Evolutionary conservation across 768 basidiomycete genomes (phyloP).

Genomic region (Amanita molliuscula): DNA sequence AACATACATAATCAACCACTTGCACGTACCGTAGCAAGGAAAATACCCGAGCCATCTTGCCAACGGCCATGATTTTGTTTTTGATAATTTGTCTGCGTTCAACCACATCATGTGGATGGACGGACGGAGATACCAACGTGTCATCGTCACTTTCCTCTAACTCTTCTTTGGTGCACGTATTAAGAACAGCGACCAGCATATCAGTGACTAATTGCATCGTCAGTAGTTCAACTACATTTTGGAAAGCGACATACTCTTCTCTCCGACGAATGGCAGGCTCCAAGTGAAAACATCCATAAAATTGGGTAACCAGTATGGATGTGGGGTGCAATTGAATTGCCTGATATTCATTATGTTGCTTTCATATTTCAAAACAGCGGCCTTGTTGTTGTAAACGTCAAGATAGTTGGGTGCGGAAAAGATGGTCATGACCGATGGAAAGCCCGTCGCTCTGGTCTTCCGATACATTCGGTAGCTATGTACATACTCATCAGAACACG

Average conservation of each 20-base stretch:
- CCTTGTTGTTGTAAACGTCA: conserved; percentile 99
- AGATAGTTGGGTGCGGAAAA: conserved; percentile 98
- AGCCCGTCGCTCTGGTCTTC: conserved; percentile 95
- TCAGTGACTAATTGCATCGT: conserved; percentile 65
- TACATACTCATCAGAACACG: not conserved
- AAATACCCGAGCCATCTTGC: conserved; percentile 93
- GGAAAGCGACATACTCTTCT: conserved; percentile 67
- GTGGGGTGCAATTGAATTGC: conserved; percentile 95
- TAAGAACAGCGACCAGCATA: conserved; percentile 94
- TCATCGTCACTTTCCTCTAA: conserved; percentile 77
- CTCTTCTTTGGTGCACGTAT: conserved; percentile 94
- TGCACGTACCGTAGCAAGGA: conserved; percentile 77
- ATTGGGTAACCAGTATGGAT: conserved; percentile 97
- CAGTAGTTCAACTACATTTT: not conserved
- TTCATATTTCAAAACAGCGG: conserved; percentile 97
- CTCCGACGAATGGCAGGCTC: conserved; percentile 96
- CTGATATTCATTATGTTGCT: conserved; percentile 98
- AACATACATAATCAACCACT: not conserved
- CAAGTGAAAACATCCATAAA: conserved; percentile 99
- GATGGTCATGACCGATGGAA: conserved; percentile 99
- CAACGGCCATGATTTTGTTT: conserved; percentile 97
- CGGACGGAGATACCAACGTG: conserved; percentile 27
- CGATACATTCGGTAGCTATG: conserved; percentile 94
- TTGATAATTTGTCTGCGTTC: conserved; percentile 91
- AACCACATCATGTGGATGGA: conserved; percentile 36